A percentile compares a stretch with the other conserved stretches of the same genome.
Evolutionary conservation across 1,139 yeast genomes (phyloP).

Genomic region (Sugiyamaella sp.): DNA sequence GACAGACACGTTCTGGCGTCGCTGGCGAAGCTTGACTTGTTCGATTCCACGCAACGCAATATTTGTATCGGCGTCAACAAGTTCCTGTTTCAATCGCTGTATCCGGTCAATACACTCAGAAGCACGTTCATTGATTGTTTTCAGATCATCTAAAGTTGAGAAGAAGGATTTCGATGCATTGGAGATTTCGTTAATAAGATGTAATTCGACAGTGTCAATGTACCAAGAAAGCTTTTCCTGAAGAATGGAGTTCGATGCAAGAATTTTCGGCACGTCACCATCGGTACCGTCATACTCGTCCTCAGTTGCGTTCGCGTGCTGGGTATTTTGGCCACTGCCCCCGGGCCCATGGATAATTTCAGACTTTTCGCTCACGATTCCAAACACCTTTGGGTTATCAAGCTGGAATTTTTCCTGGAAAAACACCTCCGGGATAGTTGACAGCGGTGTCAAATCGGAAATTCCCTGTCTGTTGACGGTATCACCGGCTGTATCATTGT

Average conservation of each 20-base stretch:
- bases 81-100: constrained; percentile 47
- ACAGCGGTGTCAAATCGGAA: constrained; percentile 34
- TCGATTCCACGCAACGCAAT: constrained; percentile 58
- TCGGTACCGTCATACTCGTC: constrained; percentile 25
- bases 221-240: constrained; percentile 83
- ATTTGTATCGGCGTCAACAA: constrained; percentile 47
- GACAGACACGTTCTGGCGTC: constrained; percentile 61
- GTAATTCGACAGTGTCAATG: constrained; percentile 81
- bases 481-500: neutral
- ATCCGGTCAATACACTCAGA: constrained; percentile 54
- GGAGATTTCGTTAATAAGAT: constrained; percentile 79
- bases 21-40: constrained; percentile 55
- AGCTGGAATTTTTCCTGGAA: constrained; percentile 70
- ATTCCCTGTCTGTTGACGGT: neutral
- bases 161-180: constrained; percentile 83
- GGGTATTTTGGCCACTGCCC: constrained; percentile 5
- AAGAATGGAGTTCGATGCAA: constrained; percentile 56
- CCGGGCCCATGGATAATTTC: constrained; percentile 38
- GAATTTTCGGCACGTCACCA: constrained; percentile 33
- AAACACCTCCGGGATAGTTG: constrained; percentile 67
- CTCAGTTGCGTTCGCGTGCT: constrained; percentile 8
- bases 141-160: constrained; percentile 77
- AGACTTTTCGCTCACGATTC: constrained; percentile 64
- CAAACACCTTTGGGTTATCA: constrained; percentile 86
- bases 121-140: constrained; percentile 62